Conservation (phyloP, 805 yeast species). For the Barnettozyma sucrosica region DNA sequence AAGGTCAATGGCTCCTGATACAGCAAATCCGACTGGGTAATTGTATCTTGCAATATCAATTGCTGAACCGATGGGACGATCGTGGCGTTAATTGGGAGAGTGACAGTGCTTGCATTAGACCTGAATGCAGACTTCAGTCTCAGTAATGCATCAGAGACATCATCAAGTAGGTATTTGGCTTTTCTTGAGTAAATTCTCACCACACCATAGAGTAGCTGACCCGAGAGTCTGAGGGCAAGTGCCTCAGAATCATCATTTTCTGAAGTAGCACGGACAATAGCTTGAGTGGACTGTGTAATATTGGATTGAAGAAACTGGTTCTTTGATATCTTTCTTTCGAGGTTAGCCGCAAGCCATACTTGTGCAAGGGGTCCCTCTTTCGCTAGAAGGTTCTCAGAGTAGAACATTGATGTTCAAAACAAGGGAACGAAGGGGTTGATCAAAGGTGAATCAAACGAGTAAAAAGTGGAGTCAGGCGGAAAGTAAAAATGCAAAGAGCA, state of each 20-base stretch:
- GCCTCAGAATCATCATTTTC: constrained; percentile 38
- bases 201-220: constrained; percentile 81
- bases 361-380: constrained; percentile 82
- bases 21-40: constrained; percentile 70
- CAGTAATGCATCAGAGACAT: constrained; percentile 69
- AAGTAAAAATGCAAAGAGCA: no score
- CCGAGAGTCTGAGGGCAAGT: constrained; percentile 74
- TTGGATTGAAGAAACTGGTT: constrained; percentile 68
- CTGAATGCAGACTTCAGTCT: constrained; percentile 65
- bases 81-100: constrained; percentile 55
- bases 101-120: constrained; percentile 40
- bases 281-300: constrained; percentile 59
- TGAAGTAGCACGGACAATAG: constrained; percentile 46
- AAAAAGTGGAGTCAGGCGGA: no score
- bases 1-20: constrained; percentile 52
- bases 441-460: background rate
- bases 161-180: constrained; percentile 77
- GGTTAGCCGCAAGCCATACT: constrained; percentile 89
- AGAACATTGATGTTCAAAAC: constrained; percentile 33
- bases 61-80: constrained; percentile 53
- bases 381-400: constrained; percentile 47
- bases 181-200: constrained; percentile 82
- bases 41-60: constrained; percentile 66
- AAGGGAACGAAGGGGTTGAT: background rate
- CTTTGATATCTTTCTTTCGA: constrained; percentile 71